Conservation (phyloP, 164 flowering plant genomes). For the Magnolia changhungtana region DNA sequence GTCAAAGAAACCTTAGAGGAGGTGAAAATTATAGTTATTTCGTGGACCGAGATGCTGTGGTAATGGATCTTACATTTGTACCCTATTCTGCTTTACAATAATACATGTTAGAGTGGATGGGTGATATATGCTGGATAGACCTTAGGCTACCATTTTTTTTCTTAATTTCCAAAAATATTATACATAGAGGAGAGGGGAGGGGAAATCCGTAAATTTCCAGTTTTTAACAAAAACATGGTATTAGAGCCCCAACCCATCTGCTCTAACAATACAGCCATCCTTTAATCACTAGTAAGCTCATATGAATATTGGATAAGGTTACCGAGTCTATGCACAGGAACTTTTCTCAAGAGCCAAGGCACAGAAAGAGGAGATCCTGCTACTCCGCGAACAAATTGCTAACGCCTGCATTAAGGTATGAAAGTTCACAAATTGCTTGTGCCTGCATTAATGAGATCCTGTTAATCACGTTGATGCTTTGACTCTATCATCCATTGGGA, state of each 20-base stretch:
- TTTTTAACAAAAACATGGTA: background rate
- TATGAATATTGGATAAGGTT: background rate
- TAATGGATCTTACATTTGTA: constrained; percentile 16
- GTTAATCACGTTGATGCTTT: background rate
- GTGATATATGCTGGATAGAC: no score
- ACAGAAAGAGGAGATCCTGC: constrained; percentile 61
- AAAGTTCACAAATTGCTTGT: background rate
- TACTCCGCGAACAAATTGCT: constrained; percentile 62
- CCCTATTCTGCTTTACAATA: background rate
- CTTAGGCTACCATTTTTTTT: background rate
- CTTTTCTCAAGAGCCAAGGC: constrained; percentile 45
- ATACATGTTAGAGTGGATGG: no score
- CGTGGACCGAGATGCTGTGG: constrained; percentile 54
- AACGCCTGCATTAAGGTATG: constrained; percentile 60
- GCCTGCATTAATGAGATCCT: background rate
- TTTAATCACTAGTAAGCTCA: background rate
- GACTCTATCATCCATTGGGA: background rate
- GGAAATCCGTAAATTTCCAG: no score
- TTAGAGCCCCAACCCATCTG: background rate
- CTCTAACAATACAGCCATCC: background rate
- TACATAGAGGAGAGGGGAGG: no score
- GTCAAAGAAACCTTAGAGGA: constrained; percentile 29
- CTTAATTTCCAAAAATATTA: background rate
- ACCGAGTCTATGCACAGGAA: constrained; percentile 36
- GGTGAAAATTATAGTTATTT: constrained; percentile 26